Evolutionary conservation across 2,329 filamentous ascomycete genomes (phyloP), one percentile per base, ranked within the genome.

Genomic region (Sphaerulina vaccinii): DNA sequence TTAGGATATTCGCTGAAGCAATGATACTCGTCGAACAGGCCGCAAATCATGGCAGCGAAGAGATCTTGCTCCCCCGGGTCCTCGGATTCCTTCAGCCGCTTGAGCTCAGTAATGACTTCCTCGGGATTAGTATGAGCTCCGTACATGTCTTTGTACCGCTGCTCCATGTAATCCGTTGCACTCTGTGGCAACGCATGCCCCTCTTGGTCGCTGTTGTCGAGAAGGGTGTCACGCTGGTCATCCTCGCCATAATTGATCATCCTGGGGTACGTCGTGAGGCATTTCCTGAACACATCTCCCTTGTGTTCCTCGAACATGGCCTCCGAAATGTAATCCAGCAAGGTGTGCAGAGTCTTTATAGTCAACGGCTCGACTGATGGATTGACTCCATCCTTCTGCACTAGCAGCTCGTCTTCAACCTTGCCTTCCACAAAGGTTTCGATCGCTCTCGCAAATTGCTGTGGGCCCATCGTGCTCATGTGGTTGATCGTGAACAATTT

Each of bases 71-170:
- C 90, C 13, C 86, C 75, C 1, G 89, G 80, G 54, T 93, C 87
- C 41, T 84, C 83, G 0, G 95, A 97, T 50, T 84, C 84, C 69
- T 99, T 97, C 74, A 96, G 95, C 50, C 82, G 81, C 58, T 90
- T 85, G 64, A 99, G 81, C 33, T 90, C 82, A 56, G 88, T 85
- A 45, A 99, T 87, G 58, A 99, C 88, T 49, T 89, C 84, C 49
- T 89, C 83, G 15, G 96, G 88, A 57, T 92, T 86, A 16, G 91
- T 84, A 60, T 96, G 90, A 59, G 89, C 87, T 59, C 89, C 88
- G 68, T 99, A 99, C 91, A 99, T 97, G 65, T 88, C 88, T 71
- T 96, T 96, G 70, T 96, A 99, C 57, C 96, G 86, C 60, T 96
- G 90, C 66, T 97, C 91, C 93, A 99, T 99, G 68, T 90, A 88